Evolutionary conservation across 2,329 filamentous ascomycete genomes (phyloP), one percentile per base, ranked within the genome.

Genomic region (Microdochium paspali): DNA sequence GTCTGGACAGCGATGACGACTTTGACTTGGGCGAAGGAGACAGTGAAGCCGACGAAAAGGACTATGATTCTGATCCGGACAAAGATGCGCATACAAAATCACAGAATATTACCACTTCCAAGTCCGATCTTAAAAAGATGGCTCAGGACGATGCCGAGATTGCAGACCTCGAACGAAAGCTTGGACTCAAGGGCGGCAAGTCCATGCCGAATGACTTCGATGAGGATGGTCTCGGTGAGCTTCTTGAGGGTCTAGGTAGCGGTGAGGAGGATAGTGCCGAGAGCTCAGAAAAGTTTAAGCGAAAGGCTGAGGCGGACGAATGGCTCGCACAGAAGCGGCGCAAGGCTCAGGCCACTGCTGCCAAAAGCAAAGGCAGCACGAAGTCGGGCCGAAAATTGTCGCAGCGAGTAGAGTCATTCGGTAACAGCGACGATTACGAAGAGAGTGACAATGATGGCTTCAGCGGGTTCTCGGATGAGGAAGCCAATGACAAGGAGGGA

Each of bases 61-160:
- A 51, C 45, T 32, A 24, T 31, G 49, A 51, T 7, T 51, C 57
- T 2, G 51, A 56, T n/a, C n/a, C n/a, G n/a, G n/a, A n/a, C n/a
- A n/a, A n/a, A n/a, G n/a, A n/a, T n/a, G n/a, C n/a, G n/a, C n/a
- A n/a, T n/a, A n/a, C n/a, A n/a, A n/a, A n/a, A n/a, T n/a, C n/a
- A n/a, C n/a, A 30, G 62, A 67, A 5, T 52, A 44, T n/a, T 49
- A 15, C 30, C 50, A 21, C 54, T 10, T 63, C 68, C 5, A 66
- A 61, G 44, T 54, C 53, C 20, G 61, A 81, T n/a, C 79, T 75
- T 58, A 76, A 83, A 3, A 80, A 78, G 55, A 69, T 96, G 4
- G 82, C 79, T 1, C 74, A 87, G 51, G 91, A 98, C 49, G 90
- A 97, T 58, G 87, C 82, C 2, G 89, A 95, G 56, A 97, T 98